Evolutionary conservation across 441 rosid species (phyloP).

Genomic region (Erodium moschatum): DNA sequence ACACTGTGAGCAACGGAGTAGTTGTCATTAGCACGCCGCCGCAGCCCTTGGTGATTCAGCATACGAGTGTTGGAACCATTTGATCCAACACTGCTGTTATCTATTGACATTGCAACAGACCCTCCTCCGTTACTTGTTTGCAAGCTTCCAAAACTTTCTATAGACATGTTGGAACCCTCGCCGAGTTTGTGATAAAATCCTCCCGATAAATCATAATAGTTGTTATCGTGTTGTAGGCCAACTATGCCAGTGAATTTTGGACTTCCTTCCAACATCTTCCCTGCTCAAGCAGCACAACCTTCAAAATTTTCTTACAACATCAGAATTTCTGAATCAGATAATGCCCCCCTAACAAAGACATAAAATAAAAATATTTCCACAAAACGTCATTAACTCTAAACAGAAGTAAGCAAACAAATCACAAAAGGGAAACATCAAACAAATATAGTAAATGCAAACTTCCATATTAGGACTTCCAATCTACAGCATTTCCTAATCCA

Average conservation of each 20-base stretch:
- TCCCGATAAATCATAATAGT: constrained; percentile 19
- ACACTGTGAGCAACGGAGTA: constrained; percentile 35
- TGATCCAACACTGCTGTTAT: constrained; percentile 26
- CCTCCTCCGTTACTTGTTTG: constrained; percentile 32
- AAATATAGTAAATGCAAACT: background rate
- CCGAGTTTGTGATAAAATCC: constrained; percentile 29
- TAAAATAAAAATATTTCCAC: background rate
- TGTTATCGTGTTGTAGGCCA: constrained; percentile 26
- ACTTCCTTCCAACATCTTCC: constrained; percentile 30
- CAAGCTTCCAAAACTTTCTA: constrained; percentile 27
- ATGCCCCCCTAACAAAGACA: background rate
- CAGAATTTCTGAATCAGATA: background rate
- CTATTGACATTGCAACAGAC: constrained; percentile 25
- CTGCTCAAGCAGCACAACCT: background rate
- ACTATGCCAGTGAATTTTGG: constrained; percentile 29
- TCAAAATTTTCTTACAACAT: constrained; percentile 14
- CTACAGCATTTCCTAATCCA: too few relatives aligned
- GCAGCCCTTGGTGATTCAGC: constrained; percentile 29
- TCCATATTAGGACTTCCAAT: background rate
- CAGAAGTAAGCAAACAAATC: background rate
- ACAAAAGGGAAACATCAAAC: background rate
- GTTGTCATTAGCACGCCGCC: constrained; percentile 24
- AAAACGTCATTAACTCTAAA: background rate
- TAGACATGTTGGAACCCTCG: constrained; percentile 34
- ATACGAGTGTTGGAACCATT: constrained; percentile 29